These are phyloP conservation scores for Saussurea involucrata DNA, from an alignment of 129 eudicot genomes.

Conservation along the genomic window DNA sequence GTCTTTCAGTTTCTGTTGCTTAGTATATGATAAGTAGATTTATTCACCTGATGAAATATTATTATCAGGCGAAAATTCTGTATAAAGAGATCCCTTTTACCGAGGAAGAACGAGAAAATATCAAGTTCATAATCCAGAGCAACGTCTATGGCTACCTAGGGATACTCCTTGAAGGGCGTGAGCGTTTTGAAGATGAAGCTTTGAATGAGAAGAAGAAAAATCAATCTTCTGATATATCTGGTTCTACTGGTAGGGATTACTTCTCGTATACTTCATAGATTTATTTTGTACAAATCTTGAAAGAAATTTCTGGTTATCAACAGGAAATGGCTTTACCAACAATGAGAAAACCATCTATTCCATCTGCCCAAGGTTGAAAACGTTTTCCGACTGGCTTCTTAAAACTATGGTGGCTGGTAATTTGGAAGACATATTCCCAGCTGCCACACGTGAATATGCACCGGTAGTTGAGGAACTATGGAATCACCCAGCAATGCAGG, in stretches of 20 bases:
- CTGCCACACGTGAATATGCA: constrained; percentile 95
- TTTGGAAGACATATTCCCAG: constrained; percentile 84
- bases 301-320: constrained; percentile 10
- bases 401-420: constrained; percentile 91
- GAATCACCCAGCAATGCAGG: constrained; percentile 78
- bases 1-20: not conserved
- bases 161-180: constrained; percentile 93
- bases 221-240: constrained; percentile 18
- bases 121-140: constrained; percentile 73
- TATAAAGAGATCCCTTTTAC: constrained; percentile 78
- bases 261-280: not conserved
- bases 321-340: constrained; percentile 36
- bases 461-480: constrained; percentile 90
- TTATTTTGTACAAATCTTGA: not conserved
- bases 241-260: constrained; percentile 32
- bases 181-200: constrained; percentile 92
- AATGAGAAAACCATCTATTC: constrained; percentile 48
- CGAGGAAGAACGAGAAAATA: constrained; percentile 80
- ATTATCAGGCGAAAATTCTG: constrained; percentile 74
- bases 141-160: constrained; percentile 87
- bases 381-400: constrained; percentile 96
- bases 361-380: constrained; percentile 70
- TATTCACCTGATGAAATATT: constrained; percentile 12
- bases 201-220: constrained; percentile 32
- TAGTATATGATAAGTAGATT: not conserved